Percentiles rank a stretch among this genome's conserved stretches.
Evolutionary conservation across 1,284 basidiomycete species (phyloP).

Genomic region (Heimioporus punctisporus): DNA sequence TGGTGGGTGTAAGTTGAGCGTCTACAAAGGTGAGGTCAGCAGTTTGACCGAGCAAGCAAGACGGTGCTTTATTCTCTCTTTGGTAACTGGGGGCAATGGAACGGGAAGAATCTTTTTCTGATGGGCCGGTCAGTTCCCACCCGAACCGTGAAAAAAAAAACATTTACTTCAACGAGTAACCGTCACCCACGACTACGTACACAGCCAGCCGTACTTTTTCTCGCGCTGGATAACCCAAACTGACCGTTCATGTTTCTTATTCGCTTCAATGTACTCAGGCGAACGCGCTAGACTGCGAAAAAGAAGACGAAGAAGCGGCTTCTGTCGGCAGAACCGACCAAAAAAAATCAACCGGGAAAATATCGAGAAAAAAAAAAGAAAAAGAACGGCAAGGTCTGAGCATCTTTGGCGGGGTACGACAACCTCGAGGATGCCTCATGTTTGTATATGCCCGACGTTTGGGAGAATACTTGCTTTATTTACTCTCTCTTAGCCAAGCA

Average conservation of each 20-base stretch:
- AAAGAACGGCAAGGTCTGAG: slow-evolving; percentile 8
- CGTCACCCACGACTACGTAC: slow-evolving; percentile 1
- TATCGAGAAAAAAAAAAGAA: too few species aligned
- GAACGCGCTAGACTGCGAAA: not conserved
- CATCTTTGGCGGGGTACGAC: slow-evolving; percentile 4
- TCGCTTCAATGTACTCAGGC: too few species aligned
- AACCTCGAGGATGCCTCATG: slow-evolving; percentile 32
- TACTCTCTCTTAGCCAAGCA: too few species aligned
- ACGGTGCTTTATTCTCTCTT: slow-evolving; percentile 36
- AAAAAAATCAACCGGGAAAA: slow-evolving; percentile 9
- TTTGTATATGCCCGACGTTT: slow-evolving; percentile 7
- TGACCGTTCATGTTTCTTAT: too few species aligned
- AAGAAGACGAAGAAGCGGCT: slow-evolving; percentile 14
- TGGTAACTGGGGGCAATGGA: slow-evolving; percentile 32
- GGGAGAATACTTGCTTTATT: slow-evolving; percentile 17
- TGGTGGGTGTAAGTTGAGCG: slow-evolving; percentile 34
- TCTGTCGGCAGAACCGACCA: slow-evolving; percentile 18
- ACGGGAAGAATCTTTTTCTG: slow-evolving; percentile 27
- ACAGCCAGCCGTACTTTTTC: too few species aligned
- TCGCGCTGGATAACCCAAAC: too few species aligned
- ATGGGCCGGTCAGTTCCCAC: slow-evolving; percentile 33
- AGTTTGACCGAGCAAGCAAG: slow-evolving; percentile 25
- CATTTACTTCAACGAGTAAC: not conserved
- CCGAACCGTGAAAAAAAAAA: slow-evolving; percentile 1
- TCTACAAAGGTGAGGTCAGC: slow-evolving; percentile 14